Evolutionary conservation across 495 filamentous ascomycete species (phyloP).

Genomic region (Echria macrotheca): DNA sequence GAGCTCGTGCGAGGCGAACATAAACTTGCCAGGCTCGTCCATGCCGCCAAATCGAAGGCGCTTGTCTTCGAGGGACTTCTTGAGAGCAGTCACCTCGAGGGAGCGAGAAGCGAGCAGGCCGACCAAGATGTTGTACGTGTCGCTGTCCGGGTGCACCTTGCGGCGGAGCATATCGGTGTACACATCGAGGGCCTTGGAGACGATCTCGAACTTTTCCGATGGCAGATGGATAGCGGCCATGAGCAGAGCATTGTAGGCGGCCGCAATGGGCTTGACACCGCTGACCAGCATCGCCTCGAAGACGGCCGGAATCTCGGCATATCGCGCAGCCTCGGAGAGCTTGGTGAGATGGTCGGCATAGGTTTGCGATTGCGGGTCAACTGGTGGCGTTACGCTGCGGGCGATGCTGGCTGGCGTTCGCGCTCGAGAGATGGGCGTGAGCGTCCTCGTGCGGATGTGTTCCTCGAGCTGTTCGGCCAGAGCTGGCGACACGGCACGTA

Average conservation of each 20-base stretch:
- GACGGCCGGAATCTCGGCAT: conserved; percentile 78
- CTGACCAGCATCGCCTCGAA: conserved; percentile 81
- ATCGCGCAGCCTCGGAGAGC: conserved; percentile 60
- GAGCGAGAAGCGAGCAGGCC: conserved; percentile 73
- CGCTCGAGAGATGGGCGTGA: conserved; percentile 34
- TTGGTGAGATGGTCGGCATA: conserved; percentile 72
- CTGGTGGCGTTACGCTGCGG: conserved; percentile 39
- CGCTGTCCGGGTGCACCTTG: conserved; percentile 70
- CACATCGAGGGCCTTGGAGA: conserved; percentile 86
- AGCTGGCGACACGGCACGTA: conserved; percentile 31
- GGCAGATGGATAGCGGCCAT: conserved; percentile 73
- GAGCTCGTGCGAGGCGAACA: conserved; percentile 79
- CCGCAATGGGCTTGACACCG: conserved; percentile 70
- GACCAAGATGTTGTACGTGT: conserved; percentile 82
- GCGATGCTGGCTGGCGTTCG: conserved; percentile 37
- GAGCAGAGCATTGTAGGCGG: conserved; percentile 85
- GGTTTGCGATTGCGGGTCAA: conserved; percentile 54
- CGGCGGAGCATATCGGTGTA: conserved; percentile 94
- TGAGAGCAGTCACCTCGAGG: conserved; percentile 63
- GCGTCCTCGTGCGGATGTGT: conserved; percentile 33
- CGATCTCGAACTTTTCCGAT: conserved; percentile 65
- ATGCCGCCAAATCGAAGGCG: conserved; percentile 74
- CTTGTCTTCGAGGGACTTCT: conserved; percentile 67
- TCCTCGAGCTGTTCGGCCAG: conserved; percentile 33
- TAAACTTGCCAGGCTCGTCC: conserved; percentile 81